These are phyloP conservation scores for Protomyces gravidus DNA, from an alignment of 1,139 yeast genomes.

Conservation along the genomic window DNA sequence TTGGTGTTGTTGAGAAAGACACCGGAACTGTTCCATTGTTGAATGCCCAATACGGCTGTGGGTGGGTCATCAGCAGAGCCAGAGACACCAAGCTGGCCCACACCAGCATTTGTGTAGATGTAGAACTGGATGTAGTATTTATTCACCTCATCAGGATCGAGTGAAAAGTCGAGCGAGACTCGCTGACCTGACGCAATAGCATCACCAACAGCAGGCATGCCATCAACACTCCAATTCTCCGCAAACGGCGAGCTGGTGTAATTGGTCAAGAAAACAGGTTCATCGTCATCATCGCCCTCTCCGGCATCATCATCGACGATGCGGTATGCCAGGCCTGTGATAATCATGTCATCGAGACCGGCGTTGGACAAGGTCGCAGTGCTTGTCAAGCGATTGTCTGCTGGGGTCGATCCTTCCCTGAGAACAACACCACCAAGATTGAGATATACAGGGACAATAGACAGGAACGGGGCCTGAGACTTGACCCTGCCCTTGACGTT, in stretches of 20 bases:
- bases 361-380: neutral
- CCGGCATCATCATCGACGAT: conserved; percentile 1
- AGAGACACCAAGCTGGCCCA: conserved; percentile 5
- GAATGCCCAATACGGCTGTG: neutral
- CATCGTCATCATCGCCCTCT: conserved; percentile 5
- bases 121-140: conserved; percentile 4
- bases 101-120: conserved; percentile 1
- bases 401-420: neutral
- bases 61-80: conserved; percentile 12
- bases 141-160: neutral
- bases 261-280: neutral
- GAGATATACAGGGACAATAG: neutral
- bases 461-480: conserved; percentile 2
- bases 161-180: neutral
- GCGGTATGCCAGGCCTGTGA: neutral
- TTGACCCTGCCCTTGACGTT: neutral
- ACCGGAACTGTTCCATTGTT: conserved; percentile 8
- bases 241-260: conserved; percentile 12
- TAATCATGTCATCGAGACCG: neutral
- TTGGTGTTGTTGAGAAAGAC: neutral
- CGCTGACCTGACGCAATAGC: neutral
- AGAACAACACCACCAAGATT: conserved; percentile 4
- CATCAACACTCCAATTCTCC: neutral
- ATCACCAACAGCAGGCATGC: neutral
- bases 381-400: neutral